Base-by-base conservation (phyloP, 371 early-diverging fungal genomes). In the Circinella minor region DNA sequence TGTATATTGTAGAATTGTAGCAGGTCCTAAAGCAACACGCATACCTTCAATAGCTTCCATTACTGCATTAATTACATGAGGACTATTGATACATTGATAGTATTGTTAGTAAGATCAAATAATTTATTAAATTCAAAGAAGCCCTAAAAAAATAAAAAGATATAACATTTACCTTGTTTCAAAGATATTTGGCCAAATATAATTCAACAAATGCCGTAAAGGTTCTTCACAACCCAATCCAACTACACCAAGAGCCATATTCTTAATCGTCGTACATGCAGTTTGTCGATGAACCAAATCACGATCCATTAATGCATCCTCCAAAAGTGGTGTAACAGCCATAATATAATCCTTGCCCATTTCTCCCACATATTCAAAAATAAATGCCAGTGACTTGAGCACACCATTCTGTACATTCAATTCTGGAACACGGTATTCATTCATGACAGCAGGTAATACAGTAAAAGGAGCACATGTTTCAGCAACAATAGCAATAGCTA, bases 391-490 rank as follows among this genome's bases (percentile, higher is more conserved):
- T 0, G 96, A 92, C 74, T 98, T 98, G 65, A 99, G 83, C 2
- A 98, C 98, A 77, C 99, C 99, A 77, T 98, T 98, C 82, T 99
- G 99, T 20, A 99, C 98, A 76, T 98, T 98, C 36, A 97, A 85
- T 72, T 98, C 98, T 3, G 99, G 98, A 6, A 98, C 95, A 47
- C 98, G 93, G 85, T 99, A 99, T 81, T 99, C 99, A 84, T 97
- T 96, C 98, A 99, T 96, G 34, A 99, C 81, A 4, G 98, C 97
- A 1, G 99, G 99, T 7, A 99, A 82, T 15, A 99, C 96, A 10
- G 98, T 98, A 82, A 97, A 99, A 0, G 99, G 98, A 5, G 96
- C 93, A 80, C 99, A 99, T 0, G 97, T 84, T 76, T 81, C 82
- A n/a, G 94, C 95, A 1, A 95, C 94, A 76, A 94, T 95, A 66